Conservation (phyloP, 1,284 basidiomycete species). For the Heterobasidion parviporum region DNA sequence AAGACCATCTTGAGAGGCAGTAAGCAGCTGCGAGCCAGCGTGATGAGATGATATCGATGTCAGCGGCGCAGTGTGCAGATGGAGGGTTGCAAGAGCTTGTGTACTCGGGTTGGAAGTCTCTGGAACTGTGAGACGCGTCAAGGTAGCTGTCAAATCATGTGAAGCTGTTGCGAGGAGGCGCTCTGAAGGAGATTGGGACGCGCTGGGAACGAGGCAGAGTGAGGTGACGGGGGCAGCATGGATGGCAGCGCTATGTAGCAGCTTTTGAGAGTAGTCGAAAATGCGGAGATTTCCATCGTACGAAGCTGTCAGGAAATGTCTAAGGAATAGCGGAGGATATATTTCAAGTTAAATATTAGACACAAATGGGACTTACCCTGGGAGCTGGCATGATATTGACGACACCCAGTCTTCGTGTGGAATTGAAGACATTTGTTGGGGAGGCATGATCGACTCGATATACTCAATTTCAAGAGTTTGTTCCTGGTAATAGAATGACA, state of each 20-base stretch:
- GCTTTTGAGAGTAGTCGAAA: conserved; percentile 63
- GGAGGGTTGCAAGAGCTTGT: conserved; percentile 48
- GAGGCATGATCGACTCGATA: conserved; percentile 87
- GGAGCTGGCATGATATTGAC: conserved; percentile 61
- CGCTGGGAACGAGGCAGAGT: conserved; percentile 48
- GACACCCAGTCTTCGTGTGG: conserved; percentile 96
- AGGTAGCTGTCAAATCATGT: conserved; percentile 70
- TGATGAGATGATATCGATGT: conserved; percentile 55
- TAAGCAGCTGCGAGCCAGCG: conserved; percentile 55
- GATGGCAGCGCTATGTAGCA: conserved; percentile 38
- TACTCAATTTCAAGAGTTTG: conserved; percentile 93
- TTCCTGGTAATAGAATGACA: conserved; percentile 39
- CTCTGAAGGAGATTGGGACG: conserved; percentile 18
- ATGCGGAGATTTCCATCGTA: conserved; percentile 75
- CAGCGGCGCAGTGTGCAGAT: conserved; percentile 70
- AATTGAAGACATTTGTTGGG: conserved; percentile 72
- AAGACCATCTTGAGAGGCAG: conserved; percentile 72
- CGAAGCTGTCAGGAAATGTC: conserved; percentile 71
- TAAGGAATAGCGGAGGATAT: conserved; percentile 16
- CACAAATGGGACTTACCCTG: conserved; percentile 45
- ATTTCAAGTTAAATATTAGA: not conserved
- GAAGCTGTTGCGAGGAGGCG: conserved; percentile 72
- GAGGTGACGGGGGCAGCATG: conserved; percentile 72
- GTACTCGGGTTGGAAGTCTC: conserved; percentile 21
- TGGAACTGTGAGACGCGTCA: conserved; percentile 44